Base-by-base conservation (phyloP, 306 rosid genomes). In the Mimosa bimucronata region DNA sequence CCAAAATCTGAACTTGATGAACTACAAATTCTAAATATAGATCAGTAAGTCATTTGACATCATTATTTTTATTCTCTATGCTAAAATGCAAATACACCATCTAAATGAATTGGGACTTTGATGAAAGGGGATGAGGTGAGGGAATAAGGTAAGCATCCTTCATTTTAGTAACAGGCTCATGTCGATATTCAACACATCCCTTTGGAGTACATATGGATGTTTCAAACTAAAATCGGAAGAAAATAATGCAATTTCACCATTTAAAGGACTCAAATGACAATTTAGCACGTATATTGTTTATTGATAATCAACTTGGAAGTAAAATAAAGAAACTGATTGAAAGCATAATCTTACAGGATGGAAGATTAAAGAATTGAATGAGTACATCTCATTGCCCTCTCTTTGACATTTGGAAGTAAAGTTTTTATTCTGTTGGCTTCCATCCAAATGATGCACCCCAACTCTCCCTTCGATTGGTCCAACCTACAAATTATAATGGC, bases 391-490 rank as follows among this genome's bases (percentile, higher is more conserved):
- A 42, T 25, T 69, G 53, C 74, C 74, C 55, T 69, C 74, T 42
- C 74, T 69, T 53, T 69, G 74, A n/a, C 74, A 69, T 69, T 69
- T 69, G 82, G 92, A 92, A 84, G 98, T 95, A 77, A 95, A 95
- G 73, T 95, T 95, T 85, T 95, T 92, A 87, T 61, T 83, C 79
- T 85, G 89, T 68, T 83, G 90, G 69, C 88, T 78, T 41, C 92
- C 98, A 76, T 95, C 98, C 64, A 95, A 89, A 78, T 95, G 98
- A 79, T 95, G 98, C 74, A 95, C 98, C 78, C 98, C 98, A 68
- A 92, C 98, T 84, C 98, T 90, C 77, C 98, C 98, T 82, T 95
- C 98, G 53, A 91, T 92, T 15, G 98, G 92, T 78, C 98, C 98
- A 83, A 95, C 92, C 98, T 92, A 82, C 55, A 82, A 34, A 34